phyloP scores from a whole-genome alignment of 352 stramenopile genomes.

The Vaucheria bursata region DNA sequence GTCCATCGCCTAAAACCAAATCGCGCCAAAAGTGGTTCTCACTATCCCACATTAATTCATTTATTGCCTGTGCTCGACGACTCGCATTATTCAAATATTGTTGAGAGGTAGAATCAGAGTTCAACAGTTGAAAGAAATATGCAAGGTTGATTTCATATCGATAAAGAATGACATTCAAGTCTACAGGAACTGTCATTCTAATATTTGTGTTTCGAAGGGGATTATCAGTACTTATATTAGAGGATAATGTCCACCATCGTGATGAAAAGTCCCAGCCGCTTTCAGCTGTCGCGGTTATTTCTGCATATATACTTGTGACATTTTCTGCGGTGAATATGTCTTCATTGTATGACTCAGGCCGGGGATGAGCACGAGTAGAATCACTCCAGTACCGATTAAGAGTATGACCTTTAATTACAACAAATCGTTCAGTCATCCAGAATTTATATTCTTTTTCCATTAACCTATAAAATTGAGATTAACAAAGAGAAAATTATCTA shows the following conservation, averaged over 20 bases:
- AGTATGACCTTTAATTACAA: conserved; percentile 32
- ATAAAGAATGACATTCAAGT: conserved; percentile 38
- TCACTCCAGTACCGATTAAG: conserved; percentile 69
- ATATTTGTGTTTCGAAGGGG: not conserved
- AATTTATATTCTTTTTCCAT: conserved; percentile 68
- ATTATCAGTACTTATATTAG: not conserved
- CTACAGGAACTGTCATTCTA: conserved; percentile 28
- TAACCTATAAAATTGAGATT: conserved; percentile 28
- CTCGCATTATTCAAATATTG: not conserved
- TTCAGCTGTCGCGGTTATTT: conserved; percentile 37
- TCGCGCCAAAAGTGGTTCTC: conserved; percentile 27
- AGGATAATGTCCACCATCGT: conserved; percentile 14
- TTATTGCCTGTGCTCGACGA: conserved; percentile 26
- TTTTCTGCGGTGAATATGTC: conserved; percentile 52
- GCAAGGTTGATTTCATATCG: conserved; percentile 33
- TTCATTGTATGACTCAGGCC: conserved; percentile 72
- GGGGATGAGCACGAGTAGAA: conserved; percentile 55
- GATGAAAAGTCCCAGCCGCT: conserved; percentile 45
- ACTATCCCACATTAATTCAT: conserved; percentile 33
- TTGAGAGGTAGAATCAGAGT: too few relatives aligned
- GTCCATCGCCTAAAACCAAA: conserved; percentile 5
- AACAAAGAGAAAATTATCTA: not conserved
- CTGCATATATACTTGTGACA: not conserved
- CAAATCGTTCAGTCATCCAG: conserved; percentile 61
- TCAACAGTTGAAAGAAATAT: too few relatives aligned